These are phyloP conservation scores for Apiotrichum gracile DNA, from an alignment of 1,284 basidiomycete genomes.

Conservation along the genomic window DNA sequence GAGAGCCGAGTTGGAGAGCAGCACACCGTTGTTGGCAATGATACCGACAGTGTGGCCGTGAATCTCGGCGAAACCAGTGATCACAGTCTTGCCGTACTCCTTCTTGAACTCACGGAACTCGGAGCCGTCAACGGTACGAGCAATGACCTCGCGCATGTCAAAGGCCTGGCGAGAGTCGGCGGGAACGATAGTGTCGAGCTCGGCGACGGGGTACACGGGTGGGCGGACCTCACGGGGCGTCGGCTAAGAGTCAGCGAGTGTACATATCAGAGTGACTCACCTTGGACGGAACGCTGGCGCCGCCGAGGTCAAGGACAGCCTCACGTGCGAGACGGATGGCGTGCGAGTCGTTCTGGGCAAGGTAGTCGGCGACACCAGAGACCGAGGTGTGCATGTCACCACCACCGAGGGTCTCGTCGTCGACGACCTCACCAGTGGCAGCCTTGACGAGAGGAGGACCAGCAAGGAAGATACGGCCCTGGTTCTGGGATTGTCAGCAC, in stretches of 20 bases:
- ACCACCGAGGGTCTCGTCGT: slow-evolving; percentile 74
- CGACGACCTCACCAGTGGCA: slow-evolving; percentile 86
- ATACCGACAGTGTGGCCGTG: slow-evolving; percentile 82
- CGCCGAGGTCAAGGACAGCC: slow-evolving; percentile 72
- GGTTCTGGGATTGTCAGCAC: slow-evolving; percentile 50
- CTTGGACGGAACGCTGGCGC: slow-evolving; percentile 6
- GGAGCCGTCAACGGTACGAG: slow-evolving; percentile 84
- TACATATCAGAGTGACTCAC: not conserved
- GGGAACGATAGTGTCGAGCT: slow-evolving; percentile 85
- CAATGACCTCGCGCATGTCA: slow-evolving; percentile 90
- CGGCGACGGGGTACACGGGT: slow-evolving; percentile 71
- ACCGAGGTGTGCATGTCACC: slow-evolving; percentile 92
- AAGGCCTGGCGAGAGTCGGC: slow-evolving; percentile 80
- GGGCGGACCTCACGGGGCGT: slow-evolving; percentile 23
- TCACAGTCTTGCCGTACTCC: slow-evolving; percentile 82
- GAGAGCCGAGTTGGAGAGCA: slow-evolving; percentile 86
- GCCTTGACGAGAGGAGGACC: slow-evolving; percentile 93
- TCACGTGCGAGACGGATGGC: slow-evolving; percentile 77
- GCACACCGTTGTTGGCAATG: slow-evolving; percentile 87
- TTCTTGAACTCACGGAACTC: slow-evolving; percentile 93
- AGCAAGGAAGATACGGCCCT: slow-evolving; percentile 92
- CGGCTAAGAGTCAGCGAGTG: not conserved
- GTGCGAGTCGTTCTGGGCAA: slow-evolving; percentile 81
- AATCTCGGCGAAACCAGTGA: slow-evolving; percentile 87
- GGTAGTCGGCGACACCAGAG: slow-evolving; percentile 88